Base-by-base conservation (phyloP, 2,329 filamentous ascomycete genomes). In the Scopulariopsis brevicaulis region DNA sequence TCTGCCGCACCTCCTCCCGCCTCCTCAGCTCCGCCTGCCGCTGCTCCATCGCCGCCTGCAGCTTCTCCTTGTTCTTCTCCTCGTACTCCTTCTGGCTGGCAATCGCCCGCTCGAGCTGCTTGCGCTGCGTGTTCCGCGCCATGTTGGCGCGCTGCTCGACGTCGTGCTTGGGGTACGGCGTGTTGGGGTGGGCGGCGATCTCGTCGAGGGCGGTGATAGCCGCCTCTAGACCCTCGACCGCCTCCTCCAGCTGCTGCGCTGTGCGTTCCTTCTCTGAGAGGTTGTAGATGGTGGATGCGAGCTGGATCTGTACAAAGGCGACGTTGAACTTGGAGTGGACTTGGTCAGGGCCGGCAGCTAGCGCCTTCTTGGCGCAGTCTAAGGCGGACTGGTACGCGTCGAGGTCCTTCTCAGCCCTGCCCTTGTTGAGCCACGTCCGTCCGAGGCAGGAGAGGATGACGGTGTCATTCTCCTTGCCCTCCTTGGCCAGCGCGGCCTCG, bases 251-350 rank as follows among this genome's bases (percentile, higher is more conserved):
- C 65, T 97, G 91, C 60, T 82, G 80, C 3, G 93, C 78, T 0
- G 87, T 89, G 55, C 91, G 85, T 67, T 92, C 85, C 6, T 82
- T 82, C 68, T 96, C 90, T 5, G 82, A 78, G 57, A 96, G 77
- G 40, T 76, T 78, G 70, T 90, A 86, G 58, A 96, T 84, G 34
- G 88, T 83, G 53, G 87, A 87, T 22, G 93, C 93, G 58, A 97
- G 85, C 70, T 96, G 92, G 62, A 96, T 95, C 68, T 97, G 94
- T 32, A 97, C 90, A 67, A 96, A 99, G 0, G 94, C 94, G 32
- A 99, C 89, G 67, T 99, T 99, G 80, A 99, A 99, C 70, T 94
- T 90, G 71, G 94, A 90, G 71, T 96, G 90, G 34, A 92, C 80
- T 65, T 96, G 90, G 4, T 94, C 88, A 0, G 91, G 89, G 1